Conservation (phyloP, 257 asterid genomes). For the Anisodus acutangulus region DNA sequence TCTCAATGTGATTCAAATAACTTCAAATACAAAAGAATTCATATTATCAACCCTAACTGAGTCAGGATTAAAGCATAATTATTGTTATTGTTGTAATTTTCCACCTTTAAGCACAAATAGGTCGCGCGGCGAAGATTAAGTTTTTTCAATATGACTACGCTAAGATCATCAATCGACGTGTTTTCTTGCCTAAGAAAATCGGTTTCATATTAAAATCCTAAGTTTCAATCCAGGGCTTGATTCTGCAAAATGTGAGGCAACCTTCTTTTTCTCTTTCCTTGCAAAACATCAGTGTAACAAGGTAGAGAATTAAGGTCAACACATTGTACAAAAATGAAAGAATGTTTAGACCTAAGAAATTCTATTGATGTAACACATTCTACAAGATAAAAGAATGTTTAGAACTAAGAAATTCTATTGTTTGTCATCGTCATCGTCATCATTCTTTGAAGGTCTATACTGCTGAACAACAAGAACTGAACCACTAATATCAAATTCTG, state of each 20-base stretch:
- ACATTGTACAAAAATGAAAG: neutral
- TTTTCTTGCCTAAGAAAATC: neutral
- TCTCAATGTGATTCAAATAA: too few relatives aligned
- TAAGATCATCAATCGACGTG: neutral
- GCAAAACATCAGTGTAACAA: slow-evolving; percentile 4
- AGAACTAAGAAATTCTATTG: slow-evolving; percentile 35
- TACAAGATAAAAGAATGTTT: slow-evolving; percentile 5
- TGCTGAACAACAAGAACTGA: slow-evolving; percentile 91
- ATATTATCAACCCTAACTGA: too few relatives aligned
- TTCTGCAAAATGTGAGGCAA: neutral
- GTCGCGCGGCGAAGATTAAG: too few relatives aligned
- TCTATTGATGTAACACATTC: slow-evolving; percentile 30
- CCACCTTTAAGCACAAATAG: too few relatives aligned
- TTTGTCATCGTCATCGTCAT: slow-evolving; percentile 37
- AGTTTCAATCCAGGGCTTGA: neutral
- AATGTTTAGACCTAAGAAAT: neutral
- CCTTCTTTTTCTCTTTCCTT: slow-evolving; percentile 25
- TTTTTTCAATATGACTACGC: too few relatives aligned
- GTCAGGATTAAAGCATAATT: too few relatives aligned
- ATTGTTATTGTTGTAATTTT: too few relatives aligned
- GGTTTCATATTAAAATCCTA: neutral
- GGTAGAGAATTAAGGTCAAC: neutral
- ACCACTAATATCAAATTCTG: slow-evolving; percentile 86
- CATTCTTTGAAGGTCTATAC: slow-evolving; percentile 57
- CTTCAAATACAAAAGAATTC: too few relatives aligned